Conservation (phyloP, 768 basidiomycete species). For the Leccinum imitatum region DNA sequence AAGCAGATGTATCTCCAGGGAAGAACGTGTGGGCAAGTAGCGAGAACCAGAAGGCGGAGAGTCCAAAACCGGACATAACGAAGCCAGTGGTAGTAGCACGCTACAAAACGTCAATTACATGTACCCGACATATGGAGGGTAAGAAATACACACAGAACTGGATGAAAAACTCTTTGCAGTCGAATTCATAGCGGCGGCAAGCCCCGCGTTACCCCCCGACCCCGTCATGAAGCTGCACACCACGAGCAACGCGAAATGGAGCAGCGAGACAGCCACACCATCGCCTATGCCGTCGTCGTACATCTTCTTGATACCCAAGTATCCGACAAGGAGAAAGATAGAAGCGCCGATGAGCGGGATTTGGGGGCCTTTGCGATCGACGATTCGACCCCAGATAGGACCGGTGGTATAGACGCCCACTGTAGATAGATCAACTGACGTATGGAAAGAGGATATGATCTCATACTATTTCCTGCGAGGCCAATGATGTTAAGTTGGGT, state of each 20-base stretch:
- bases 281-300: constrained; percentile 54
- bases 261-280: constrained; percentile 37
- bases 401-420: constrained; percentile 78
- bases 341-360: constrained; percentile 62
- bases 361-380: constrained; percentile 72
- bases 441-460: background rate
- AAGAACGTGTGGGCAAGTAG: constrained; percentile 68
- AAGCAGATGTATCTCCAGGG: constrained; percentile 74
- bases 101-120: constrained; percentile 33
- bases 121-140: background rate
- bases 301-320: constrained; percentile 68
- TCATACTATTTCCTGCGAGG: constrained; percentile 72
- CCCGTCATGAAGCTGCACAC: constrained; percentile 73
- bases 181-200: constrained; percentile 70
- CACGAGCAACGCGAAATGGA: constrained; percentile 52
- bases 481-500: constrained; percentile 83
- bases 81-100: constrained; percentile 74
- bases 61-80: constrained; percentile 84
- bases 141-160: constrained; percentile 46
- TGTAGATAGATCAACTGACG: constrained; percentile 21
- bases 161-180: constrained; percentile 85
- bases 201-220: constrained; percentile 70
- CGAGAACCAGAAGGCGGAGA: constrained; percentile 90
- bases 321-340: constrained; percentile 64
- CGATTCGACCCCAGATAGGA: constrained; percentile 77